Evolutionary conservation across 768 basidiomycete species (phyloP).

Genomic region (Pleurotus giganteus): DNA sequence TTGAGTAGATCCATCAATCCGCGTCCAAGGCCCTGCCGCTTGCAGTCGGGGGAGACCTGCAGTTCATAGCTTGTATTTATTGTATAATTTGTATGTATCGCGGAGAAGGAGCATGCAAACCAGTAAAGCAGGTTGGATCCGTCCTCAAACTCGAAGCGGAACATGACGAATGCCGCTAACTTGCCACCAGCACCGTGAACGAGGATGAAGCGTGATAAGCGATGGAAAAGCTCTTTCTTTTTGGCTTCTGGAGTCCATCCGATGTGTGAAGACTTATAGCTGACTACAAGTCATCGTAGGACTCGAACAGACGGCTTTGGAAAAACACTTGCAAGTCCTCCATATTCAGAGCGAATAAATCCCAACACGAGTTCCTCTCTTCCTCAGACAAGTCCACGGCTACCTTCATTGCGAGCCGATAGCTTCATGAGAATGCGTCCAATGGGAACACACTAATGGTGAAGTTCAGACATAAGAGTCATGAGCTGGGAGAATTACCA

Average conservation of each 20-base stretch:
- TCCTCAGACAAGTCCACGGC: slow-evolving; percentile 30
- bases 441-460: too few relatives aligned
- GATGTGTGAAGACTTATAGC: slow-evolving; percentile 56
- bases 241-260: slow-evolving; percentile 65
- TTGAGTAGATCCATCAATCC: slow-evolving; percentile 47
- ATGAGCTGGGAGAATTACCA: not conserved
- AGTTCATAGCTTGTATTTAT: slow-evolving; percentile 86
- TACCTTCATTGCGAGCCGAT: not conserved
- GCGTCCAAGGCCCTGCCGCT: slow-evolving; percentile 59
- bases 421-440: too few relatives aligned
- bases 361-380: slow-evolving; percentile 49
- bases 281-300: slow-evolving; percentile 19
- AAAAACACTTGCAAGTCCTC: slow-evolving; percentile 32
- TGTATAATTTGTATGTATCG: not conserved
- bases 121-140: slow-evolving; percentile 66
- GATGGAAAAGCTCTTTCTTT: slow-evolving; percentile 57
- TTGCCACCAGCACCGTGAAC: slow-evolving; percentile 16
- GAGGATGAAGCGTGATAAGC: slow-evolving; percentile 59
- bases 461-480: too few relatives aligned
- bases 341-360: slow-evolving; percentile 60
- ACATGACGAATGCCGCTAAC: slow-evolving; percentile 48
- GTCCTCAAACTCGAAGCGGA: slow-evolving; percentile 74
- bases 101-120: slow-evolving; percentile 31
- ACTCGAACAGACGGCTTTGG: not conserved
- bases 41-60: slow-evolving; percentile 48